Conservation (phyloP, 768 basidiomycete genomes). For the Lactarius evosmus region DNA sequence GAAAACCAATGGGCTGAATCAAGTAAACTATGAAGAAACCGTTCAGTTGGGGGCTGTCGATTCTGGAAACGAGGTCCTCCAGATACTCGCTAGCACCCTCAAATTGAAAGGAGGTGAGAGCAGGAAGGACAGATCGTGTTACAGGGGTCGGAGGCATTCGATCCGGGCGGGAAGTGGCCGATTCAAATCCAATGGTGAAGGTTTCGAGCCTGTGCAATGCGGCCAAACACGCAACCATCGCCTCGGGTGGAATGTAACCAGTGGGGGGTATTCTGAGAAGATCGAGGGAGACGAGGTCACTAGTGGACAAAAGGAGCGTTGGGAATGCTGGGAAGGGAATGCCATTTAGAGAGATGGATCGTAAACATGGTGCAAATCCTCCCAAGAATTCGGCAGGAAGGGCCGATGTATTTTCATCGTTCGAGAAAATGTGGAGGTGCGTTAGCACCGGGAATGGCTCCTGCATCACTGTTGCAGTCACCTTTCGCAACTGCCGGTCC, state of each 20-base stretch:
- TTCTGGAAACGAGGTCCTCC: background rate
- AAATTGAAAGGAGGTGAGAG: background rate
- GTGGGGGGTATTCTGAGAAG: background rate
- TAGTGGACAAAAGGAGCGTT: background rate
- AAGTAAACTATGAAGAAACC: background rate
- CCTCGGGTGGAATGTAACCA: background rate
- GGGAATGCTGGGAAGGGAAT: slow-evolving; percentile 35
- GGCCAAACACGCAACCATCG: background rate
- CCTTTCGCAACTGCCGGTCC: background rate
- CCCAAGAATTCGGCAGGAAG: background rate
- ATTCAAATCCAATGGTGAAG: background rate
- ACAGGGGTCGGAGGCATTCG: background rate
- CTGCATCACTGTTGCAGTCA: background rate
- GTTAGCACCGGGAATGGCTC: background rate
- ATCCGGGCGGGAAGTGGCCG: too few species aligned
- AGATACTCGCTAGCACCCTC: background rate
- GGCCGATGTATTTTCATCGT: background rate
- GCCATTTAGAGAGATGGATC: too few species aligned
- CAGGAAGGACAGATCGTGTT: background rate
- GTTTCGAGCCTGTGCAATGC: background rate
- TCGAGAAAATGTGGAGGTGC: background rate
- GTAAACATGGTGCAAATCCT: slow-evolving; percentile 85
- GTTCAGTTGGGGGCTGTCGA: background rate
- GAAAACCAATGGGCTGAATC: background rate
- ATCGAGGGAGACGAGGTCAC: background rate